Base-by-base conservation (phyloP, 176 grass and related monocot genomes). In the Phoenix dactylifera region DNA sequence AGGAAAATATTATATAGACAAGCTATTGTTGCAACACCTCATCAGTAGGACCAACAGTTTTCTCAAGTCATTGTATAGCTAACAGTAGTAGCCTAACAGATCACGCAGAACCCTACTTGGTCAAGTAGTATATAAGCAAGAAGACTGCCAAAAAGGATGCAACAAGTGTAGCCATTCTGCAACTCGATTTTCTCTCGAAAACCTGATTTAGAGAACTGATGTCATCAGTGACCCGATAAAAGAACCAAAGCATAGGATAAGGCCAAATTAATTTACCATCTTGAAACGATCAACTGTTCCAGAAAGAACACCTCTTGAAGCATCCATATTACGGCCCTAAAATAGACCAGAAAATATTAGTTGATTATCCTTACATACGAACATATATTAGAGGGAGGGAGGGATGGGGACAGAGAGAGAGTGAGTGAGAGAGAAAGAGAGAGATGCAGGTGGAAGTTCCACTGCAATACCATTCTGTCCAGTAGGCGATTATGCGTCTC, bases 251-350 rank as follows among this genome's bases (percentile, higher is more conserved):
- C 53, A 26, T 49, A 4, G 17, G 30, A 25, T 53, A 9, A 57
- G 18, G 29, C 26, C 18, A 15, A 26, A 65, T 56, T 55, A 54
- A 4, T 48, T 82, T 74, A 95, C 83, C 86, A 75, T 95, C 74
- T 79, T 95, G 71, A 89, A 95, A 58, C 71, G 85, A 68, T 89
- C 86, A 19, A 89, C 83, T 0, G 86, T 87, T 57, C 90, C 90
- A 20, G 83, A 95, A 57, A 95, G 83, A 55, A 89, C 65, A 79
- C 90, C 90, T 69, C 86, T 84, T 5, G 90, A 95, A 61, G 86
- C 16, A 74, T 95, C 90, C 86, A 95, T 87, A 65, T 86, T 83
- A 68, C 84, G 83, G 64, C 90, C 90, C 90, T 95, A 76, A 75
- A 17, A 82, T 12, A 4, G 65, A 57, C 7, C 7, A 6, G 20